Base-by-base conservation (phyloP, 345 rosid genomes). In the Adansonia digitata region DNA sequence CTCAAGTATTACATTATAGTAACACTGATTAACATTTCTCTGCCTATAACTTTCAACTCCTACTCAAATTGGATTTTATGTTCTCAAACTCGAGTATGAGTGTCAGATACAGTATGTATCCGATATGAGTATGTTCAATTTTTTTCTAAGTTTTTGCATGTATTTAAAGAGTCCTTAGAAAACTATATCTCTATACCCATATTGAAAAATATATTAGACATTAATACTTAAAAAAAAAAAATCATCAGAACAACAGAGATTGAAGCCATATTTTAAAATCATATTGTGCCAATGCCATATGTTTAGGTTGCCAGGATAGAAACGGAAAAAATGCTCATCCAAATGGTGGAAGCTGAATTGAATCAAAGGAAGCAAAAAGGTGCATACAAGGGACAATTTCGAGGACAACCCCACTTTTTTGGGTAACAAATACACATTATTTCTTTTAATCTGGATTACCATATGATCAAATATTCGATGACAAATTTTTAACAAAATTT, bases 301-400 rank as follows among this genome's bases (percentile, higher is more conserved):
- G 42, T 69, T 17, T 83, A 95, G 97, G 99, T 95, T 79, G 94
- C 99, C 76, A 93, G 88, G 81, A 95, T 95, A 51, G 99, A 95
- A 79, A 95, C 99, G 18, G 98, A 95, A 84, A 95, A 93, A 88
- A 95, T 95, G 99, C 87, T 93, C 39, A 91, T 95, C 79, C 94
- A 95, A 85, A 93, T 95, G 98, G 98, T 86, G 83, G 97, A 93
- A 82, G 84, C 87, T 13, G 99, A 93, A 77, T 75, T 95, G 82
- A 94, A 91, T 74, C 89, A 90, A 84, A 93, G 91, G 87, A 90
- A 84, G 81, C 84, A 83, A 72, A 89, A 79, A 62, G 93, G 93
- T 57, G 67, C 82, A 52, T 91, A 91, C 72, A 84, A 84, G 75
- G 87, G 84, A 22, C 77, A 80, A 17, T 95, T 95, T 81, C 86